These are phyloP conservation scores for Pythium pyrilobum DNA, from an alignment of 352 stramenopile genomes.

Conservation along the genomic window DNA sequence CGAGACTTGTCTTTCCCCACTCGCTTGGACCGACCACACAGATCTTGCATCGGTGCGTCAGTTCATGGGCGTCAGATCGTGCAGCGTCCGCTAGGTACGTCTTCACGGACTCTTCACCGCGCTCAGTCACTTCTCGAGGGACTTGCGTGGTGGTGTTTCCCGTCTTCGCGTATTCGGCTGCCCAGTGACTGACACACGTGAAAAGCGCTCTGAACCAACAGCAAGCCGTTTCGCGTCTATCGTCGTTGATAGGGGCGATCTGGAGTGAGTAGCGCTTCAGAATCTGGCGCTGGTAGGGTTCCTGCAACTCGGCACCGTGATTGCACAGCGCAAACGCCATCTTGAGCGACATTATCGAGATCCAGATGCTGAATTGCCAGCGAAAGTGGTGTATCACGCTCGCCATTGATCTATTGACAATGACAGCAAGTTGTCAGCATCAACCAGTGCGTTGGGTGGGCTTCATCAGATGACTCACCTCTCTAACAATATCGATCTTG, in stretches of 20 bases:
- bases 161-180: background rate
- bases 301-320: background rate
- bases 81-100: constrained; percentile 5
- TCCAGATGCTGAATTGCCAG: background rate
- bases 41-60: constrained; percentile 2
- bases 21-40: background rate
- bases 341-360: background rate
- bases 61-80: background rate
- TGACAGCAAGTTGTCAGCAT: too few relatives aligned
- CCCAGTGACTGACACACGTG: background rate
- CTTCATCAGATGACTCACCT: too few relatives aligned
- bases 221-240: background rate
- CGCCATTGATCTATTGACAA: background rate
- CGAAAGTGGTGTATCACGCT: background rate
- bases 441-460: too few relatives aligned
- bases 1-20: background rate
- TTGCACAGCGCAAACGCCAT: background rate
- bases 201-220: background rate
- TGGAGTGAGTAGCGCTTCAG: background rate
- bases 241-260: background rate
- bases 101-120: background rate
- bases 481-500: too few relatives aligned
- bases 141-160: background rate
- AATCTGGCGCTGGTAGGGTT: background rate
- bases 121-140: background rate